phyloP scores from a whole-genome alignment of 164 flowering plant species.

The Brasenia schreberi region DNA sequence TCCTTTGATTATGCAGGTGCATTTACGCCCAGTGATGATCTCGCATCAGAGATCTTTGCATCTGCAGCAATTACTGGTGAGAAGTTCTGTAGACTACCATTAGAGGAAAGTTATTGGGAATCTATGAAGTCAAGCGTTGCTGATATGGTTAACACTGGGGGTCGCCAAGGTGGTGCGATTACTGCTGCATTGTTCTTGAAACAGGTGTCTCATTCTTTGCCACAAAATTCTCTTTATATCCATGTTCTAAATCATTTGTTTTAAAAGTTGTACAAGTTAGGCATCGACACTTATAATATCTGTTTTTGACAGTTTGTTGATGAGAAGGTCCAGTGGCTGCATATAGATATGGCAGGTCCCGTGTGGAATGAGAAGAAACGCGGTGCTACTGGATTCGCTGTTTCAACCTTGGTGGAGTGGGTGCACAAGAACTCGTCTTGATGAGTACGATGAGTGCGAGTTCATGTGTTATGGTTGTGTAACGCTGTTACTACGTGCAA shows the following conservation, averaged over 20 bases:
- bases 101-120: slow-evolving; percentile 98
- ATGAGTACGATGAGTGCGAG: no score
- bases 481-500: not conserved
- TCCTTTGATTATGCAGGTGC: slow-evolving; percentile 28
- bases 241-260: not conserved
- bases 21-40: slow-evolving; percentile 87
- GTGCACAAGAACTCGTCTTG: slow-evolving; percentile 66
- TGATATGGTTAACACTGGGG: slow-evolving; percentile 95
- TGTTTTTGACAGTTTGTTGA: slow-evolving; percentile 63
- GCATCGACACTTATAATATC: not conserved
- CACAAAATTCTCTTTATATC: not conserved
- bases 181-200: slow-evolving; percentile 91
- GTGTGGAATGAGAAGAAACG: slow-evolving; percentile 83
- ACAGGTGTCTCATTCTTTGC: slow-evolving; percentile 40
- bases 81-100: slow-evolving; percentile 89
- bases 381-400: slow-evolving; percentile 72
- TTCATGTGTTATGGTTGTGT: not conserved
- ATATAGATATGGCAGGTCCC: slow-evolving; percentile 95
- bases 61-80: slow-evolving; percentile 78
- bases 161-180: slow-evolving; percentile 81
- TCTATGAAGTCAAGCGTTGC: slow-evolving; percentile 95
- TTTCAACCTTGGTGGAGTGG: slow-evolving; percentile 88
- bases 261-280: not conserved
- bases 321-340: slow-evolving; percentile 94
- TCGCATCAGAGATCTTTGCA: slow-evolving; percentile 63